phyloP scores from a whole-genome alignment of 202 grass and related monocot genomes.

The Panicum hallii region DNA sequence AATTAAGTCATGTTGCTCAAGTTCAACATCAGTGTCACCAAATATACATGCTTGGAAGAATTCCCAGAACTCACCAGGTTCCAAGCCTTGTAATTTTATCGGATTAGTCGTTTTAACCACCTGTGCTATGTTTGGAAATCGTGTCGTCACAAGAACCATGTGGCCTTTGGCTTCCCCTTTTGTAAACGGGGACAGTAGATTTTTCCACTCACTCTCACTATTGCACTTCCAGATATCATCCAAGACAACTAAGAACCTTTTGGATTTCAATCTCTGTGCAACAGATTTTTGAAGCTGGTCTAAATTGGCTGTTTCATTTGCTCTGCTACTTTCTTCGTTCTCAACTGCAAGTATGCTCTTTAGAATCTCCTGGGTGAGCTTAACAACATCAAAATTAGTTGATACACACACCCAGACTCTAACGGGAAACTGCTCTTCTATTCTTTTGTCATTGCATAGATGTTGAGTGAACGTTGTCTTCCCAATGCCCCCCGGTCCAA shows the following conservation, averaged over 20 bases:
- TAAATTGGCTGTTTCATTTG: not conserved
- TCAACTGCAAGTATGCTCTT: not conserved
- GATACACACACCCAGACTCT: constrained; percentile 40
- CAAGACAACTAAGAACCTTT: constrained; percentile 56
- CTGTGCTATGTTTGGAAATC: not conserved
- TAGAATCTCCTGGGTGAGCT: constrained; percentile 32
- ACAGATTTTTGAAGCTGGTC: constrained; percentile 26
- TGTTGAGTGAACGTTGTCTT: constrained; percentile 45
- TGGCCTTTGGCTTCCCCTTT: not conserved
- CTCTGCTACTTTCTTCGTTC: not conserved
- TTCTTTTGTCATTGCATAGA: not conserved
- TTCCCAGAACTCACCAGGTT: not conserved
- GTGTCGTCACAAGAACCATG: constrained; percentile 50
- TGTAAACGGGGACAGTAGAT: constrained; percentile 27
- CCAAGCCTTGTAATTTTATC: constrained; percentile 36
- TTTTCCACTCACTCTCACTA: constrained; percentile 1
- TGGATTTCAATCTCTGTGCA: not conserved
- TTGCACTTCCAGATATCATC: constrained; percentile 59
- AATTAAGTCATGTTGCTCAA: not conserved
- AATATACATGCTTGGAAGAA: constrained; percentile 48
- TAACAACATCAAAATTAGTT: constrained; percentile 41
- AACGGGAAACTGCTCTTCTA: not conserved
- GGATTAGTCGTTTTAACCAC: not conserved
- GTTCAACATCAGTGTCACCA: not conserved
- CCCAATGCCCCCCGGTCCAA: constrained; percentile 33